A percentile compares a stretch with the other conserved stretches of the same genome.
Evolutionary conservation across 345 rosid genomes (phyloP).

Genomic region (Pugionium dolabratum): DNA sequence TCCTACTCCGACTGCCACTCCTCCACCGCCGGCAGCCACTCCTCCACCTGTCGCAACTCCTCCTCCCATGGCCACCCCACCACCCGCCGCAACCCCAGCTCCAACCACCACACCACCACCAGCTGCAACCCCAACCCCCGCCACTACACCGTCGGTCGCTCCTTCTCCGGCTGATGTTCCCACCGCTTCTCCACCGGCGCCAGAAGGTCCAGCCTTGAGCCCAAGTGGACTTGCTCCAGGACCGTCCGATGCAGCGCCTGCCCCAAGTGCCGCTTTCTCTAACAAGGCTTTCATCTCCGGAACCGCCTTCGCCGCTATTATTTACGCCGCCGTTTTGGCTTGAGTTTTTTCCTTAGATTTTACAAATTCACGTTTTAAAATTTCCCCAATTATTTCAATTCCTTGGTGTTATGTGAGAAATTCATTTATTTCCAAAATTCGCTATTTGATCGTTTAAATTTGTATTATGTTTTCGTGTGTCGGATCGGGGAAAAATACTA

Average conservation of each 20-base stretch:
- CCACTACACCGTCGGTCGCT: conserved; percentile 27
- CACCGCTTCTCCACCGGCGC: conserved; percentile 35
- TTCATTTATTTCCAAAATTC: conserved; percentile 28
- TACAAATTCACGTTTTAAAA: not conserved
- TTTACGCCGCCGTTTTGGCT: conserved; percentile 51
- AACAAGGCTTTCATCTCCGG: conserved; percentile 48
- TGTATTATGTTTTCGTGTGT: conserved; percentile 4
- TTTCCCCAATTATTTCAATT: conserved; percentile 23
- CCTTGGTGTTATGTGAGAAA: conserved; percentile 37
- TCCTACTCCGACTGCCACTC: conserved; percentile 35
- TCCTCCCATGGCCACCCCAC: conserved; percentile 36
- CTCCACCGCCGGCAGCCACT: conserved; percentile 15
- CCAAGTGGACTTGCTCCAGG: conserved; percentile 33
- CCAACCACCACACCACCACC: conserved; percentile 39
- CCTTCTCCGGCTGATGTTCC: conserved; percentile 41
- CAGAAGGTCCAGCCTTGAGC: conserved; percentile 30
- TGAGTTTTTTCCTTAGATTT: conserved; percentile 2
- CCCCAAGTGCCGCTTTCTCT: conserved; percentile 36
- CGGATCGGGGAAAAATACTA: conserved; percentile 15
- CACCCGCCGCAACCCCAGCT: conserved; percentile 27
- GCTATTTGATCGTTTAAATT: conserved; percentile 21
- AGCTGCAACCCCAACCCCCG: conserved; percentile 31
- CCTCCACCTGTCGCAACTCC: conserved; percentile 31
- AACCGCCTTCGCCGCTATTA: conserved; percentile 53
- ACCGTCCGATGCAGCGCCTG: conserved; percentile 27